Evolutionary conservation across 306 rosid species (phyloP), one percentile per base, ranked within the genome.

Genomic region (Argentina anserina): DNA sequence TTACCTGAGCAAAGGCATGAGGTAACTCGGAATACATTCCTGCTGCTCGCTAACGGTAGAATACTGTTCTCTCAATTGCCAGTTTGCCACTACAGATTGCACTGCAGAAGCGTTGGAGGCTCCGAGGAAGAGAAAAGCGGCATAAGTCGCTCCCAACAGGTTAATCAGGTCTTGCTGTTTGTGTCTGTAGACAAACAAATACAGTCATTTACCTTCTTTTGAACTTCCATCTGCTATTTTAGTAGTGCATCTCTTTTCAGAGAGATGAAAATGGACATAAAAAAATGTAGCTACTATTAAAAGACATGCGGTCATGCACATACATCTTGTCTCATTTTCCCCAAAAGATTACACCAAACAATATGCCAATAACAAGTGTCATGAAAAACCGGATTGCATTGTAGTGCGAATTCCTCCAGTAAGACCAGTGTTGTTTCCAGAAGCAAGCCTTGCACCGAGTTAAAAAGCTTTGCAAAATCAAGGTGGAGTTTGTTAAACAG

Each of bases 21-120:
- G 87, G 83, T 53, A 84, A 25, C 18, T 81, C 78, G 2, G 87
- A 81, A 72, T 80, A 84, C 87, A 84, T 84, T 28, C 87, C 87
- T 1, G 87, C 85, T 18, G 87, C 87, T 67, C 75, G 78, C 53
- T 84, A 85, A 18, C 87, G 79, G 74, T 80, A 84, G 41, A 80
- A 84, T 52, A 84, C 87, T 2, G 85, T 80, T 80, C 87, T 77
- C 33, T 80, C 87, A 29, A 80, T 46, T 25, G 76, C 46, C 39
- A 84, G 66, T n/a, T 46, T 25, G 76, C 46, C 39, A 84, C 70
- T n/a, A 84, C 79, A 26, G 87, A 79, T 70, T 84, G 87, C 33
- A 84, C 84, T 5, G 87, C 68, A 17, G 80, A 28, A 1, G 87
- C 82, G 3, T 84, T 84, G 14, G 76, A 69, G 78, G 79, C 82